These are phyloP conservation scores for Xylariaceae sp. DNA, from an alignment of 2,329 filamentous ascomycete genomes.

Conservation along the genomic window DNA sequence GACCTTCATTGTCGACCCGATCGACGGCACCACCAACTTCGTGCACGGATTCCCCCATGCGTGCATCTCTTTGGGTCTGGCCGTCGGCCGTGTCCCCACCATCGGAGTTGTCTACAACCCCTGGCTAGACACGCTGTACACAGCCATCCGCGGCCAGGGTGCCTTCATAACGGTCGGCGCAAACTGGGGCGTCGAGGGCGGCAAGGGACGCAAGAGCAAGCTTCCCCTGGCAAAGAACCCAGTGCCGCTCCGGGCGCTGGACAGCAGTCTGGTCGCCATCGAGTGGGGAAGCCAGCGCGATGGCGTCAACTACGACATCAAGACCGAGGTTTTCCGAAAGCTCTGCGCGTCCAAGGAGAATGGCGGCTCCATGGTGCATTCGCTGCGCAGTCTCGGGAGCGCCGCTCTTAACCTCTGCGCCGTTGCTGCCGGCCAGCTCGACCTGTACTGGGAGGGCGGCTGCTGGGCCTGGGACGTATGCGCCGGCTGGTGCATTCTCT, in stretches of 20 bases:
- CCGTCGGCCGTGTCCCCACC: constrained; percentile 54
- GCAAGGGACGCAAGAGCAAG: constrained; percentile 31
- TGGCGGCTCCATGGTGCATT: constrained; percentile 73
- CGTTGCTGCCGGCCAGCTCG: constrained; percentile 65
- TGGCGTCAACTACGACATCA: constrained; percentile 66
- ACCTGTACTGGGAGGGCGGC: constrained; percentile 77
- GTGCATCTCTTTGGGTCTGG: constrained; percentile 70
- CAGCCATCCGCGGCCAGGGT: constrained; percentile 62
- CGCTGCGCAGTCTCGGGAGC: constrained; percentile 62
- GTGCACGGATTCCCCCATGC: constrained; percentile 70
- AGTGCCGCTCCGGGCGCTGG: constrained; percentile 55
- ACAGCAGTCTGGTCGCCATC: constrained; percentile 58
- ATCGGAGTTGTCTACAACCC: constrained; percentile 79
- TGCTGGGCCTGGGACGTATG: constrained; percentile 85
- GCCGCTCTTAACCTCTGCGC: constrained; percentile 71
- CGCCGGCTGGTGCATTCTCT: constrained; percentile 71
- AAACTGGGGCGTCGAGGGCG: constrained; percentile 34
- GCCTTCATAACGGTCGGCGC: constrained; percentile 50
- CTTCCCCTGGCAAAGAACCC: constrained; percentile 46
- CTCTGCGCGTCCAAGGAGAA: constrained; percentile 52
- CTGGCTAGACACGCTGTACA: constrained; percentile 64
- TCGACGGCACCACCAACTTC: constrained; percentile 80
- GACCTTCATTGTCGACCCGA: constrained; percentile 77
- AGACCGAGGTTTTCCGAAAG: constrained; percentile 59
- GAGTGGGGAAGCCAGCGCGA: constrained; percentile 69